A percentile compares a stretch with the other conserved stretches of the same genome.
Conservation (phyloP, 148 eudicot species). For the Silene latifolia region DNA sequence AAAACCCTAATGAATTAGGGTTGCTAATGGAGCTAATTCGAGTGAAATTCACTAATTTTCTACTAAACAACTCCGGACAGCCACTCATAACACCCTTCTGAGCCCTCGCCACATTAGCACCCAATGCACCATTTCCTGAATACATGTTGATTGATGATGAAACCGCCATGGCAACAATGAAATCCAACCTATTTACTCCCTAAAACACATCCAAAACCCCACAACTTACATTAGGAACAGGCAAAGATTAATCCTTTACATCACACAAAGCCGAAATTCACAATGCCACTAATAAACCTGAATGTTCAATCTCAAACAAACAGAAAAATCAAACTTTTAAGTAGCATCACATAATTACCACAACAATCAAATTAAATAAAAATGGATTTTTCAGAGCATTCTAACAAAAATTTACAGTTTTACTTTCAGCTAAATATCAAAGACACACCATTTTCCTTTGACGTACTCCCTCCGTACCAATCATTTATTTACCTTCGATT, state of each 20-base stretch:
- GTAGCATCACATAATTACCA: background rate
- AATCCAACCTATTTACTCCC: conserved; percentile 5
- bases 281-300: background rate
- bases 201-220: conserved; percentile 5
- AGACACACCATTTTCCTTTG: background rate
- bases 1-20: conserved; percentile 21
- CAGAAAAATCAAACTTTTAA: background rate
- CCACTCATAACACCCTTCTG: conserved; percentile 19
- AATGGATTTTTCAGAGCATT: background rate
- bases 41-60: conserved; percentile 15
- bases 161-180: conserved; percentile 39
- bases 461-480: too few species aligned
- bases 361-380: background rate
- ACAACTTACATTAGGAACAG: background rate
- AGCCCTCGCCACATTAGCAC: conserved; percentile 20
- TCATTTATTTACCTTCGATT: background rate
- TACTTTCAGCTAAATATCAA: background rate
- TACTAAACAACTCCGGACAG: conserved; percentile 15
- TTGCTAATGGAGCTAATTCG: conserved; percentile 14
- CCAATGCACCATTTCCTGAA: conserved; percentile 27
- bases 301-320: background rate
- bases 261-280: too few species aligned
- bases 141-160: conserved; percentile 39
- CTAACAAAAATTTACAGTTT: background rate
- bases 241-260: background rate